phyloP scores from a whole-genome alignment of 1,284 basidiomycete genomes.

The Retiboletus flavoniger region DNA sequence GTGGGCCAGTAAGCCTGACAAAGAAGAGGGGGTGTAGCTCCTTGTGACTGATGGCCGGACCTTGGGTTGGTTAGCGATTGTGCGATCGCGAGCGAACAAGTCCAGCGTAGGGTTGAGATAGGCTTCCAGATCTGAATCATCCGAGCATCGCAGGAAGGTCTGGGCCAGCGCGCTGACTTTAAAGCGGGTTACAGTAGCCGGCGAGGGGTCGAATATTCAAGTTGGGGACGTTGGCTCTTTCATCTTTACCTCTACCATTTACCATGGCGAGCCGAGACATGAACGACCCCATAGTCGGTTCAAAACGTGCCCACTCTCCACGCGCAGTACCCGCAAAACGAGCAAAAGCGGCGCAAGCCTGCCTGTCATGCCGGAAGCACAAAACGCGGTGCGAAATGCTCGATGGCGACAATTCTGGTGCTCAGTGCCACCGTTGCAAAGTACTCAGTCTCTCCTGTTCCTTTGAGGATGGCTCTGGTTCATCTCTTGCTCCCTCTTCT shows the following conservation, averaged over 20 bases:
- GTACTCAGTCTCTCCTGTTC: constrained; percentile 42
- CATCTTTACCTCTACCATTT: constrained; percentile 15
- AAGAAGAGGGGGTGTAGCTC: neutral
- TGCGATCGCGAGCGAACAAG: neutral
- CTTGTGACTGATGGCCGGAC: constrained; percentile 1
- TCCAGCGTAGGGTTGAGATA: neutral
- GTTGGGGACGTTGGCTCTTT: constrained; percentile 1
- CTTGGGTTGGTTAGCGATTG: neutral
- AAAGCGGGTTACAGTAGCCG: constrained; percentile 27
- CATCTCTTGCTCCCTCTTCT: constrained; percentile 17
- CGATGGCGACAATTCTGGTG: constrained; percentile 33
- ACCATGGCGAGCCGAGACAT: constrained; percentile 17
- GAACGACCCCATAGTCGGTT: constrained; percentile 25
- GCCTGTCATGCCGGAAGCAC: constrained; percentile 42
- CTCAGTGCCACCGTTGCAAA: constrained; percentile 43
- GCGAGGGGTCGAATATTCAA: constrained; percentile 13
- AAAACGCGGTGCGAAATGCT: constrained; percentile 47
- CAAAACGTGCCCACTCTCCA: constrained; percentile 34
- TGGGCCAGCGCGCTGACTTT: constrained; percentile 26
- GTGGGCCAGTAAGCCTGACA: neutral
- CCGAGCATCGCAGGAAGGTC: neutral
- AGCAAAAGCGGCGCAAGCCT: constrained; percentile 40
- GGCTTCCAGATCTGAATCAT: constrained; percentile 14
- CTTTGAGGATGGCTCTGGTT: constrained; percentile 33
- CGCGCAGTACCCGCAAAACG: constrained; percentile 35